Base-by-base conservation (phyloP, 2,329 filamentous ascomycete species). In the Stylonectria norvegica region DNA sequence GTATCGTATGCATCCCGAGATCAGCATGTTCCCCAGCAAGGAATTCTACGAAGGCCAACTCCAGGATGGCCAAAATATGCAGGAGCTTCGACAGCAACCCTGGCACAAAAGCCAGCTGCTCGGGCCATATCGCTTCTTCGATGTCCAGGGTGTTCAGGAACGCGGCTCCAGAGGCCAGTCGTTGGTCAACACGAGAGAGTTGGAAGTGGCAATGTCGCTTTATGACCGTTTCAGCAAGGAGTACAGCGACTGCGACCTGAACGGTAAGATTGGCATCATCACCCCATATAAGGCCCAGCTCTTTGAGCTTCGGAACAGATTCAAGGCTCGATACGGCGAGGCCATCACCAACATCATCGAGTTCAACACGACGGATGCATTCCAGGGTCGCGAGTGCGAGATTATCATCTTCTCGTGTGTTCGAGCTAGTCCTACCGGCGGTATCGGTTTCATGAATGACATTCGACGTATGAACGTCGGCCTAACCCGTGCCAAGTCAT, bases 381-480 rank as follows among this genome's bases (percentile, higher is more conserved):
- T 96, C 64, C 89, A 98, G 64, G 93, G 93, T 48, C 83, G 94
- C 52, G 93, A 98, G 66, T 93, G 89, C 58, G 93, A 98, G 60
- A 85, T 98, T 48, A 97, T 98, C 64, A 97, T 98, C 49, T 98
- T 98, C 70, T 97, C 93, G 28, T 98, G 94, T 64, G 93, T 98
- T 46, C 84, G 93, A 69, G 91, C 93, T 16, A 91, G 86, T 20
- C 80, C 87, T n/a, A 86, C 85, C 6, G 86, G 86, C n/a, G 89
- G 91, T 57, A 95, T 98, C 59, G 93, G 93, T 75, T 98, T 98
- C 79, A 85, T 98, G 78, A 86, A 88, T 39, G 93, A 98, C 63
- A 95, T 98, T 59, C 83, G 93, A 43, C 91, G 93, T 75, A 97
- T 98, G 94, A 98, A 98, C 65, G 93, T 98, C 58, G 93, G 93